A percentile compares a stretch with the other conserved stretches of the same genome.
phyloP scores from a whole-genome alignment of 495 filamentous ascomycete species.

The Talaromyces wortmannii region DNA sequence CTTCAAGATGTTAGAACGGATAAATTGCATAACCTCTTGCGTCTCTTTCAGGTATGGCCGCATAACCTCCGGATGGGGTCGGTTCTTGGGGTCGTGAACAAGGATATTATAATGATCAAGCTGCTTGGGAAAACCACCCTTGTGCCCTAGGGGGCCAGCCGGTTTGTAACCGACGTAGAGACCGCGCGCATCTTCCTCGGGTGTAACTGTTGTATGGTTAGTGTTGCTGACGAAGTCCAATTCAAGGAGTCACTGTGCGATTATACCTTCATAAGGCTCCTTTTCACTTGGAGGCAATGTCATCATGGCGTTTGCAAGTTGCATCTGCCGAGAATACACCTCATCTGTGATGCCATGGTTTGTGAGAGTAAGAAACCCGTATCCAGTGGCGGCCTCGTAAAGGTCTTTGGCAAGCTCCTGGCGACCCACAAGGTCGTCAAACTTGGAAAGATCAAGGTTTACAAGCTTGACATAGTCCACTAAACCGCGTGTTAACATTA shows the following conservation, averaged over 20 bases:
- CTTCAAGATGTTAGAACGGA: background rate
- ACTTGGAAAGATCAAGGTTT: constrained; percentile 43
- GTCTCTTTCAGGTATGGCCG: background rate
- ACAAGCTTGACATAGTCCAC: constrained; percentile 42
- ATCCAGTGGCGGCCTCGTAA: constrained; percentile 16
- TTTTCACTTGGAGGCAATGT: constrained; percentile 49
- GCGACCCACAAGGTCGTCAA: constrained; percentile 41
- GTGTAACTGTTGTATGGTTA: background rate
- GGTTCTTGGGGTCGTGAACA: background rate
- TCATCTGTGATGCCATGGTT: constrained; percentile 49
- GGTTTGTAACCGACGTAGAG: background rate
- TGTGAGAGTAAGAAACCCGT: constrained; percentile 46
- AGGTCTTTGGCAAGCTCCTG: constrained; percentile 21
- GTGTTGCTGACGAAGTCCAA: background rate
- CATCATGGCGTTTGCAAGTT: constrained; percentile 46
- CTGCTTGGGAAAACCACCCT: background rate
- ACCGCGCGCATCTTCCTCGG: background rate
- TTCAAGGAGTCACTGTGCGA: background rate
- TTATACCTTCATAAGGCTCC: constrained; percentile 26
- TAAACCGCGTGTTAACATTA: background rate
- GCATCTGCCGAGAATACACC: constrained; percentile 48
- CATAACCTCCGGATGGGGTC: background rate
- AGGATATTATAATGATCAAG: background rate
- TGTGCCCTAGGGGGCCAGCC: background rate
- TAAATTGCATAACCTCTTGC: background rate